Percentiles rank a stretch among this genome's conserved stretches.
Evolutionary conservation across 495 filamentous ascomycete genomes (phyloP).

Genomic region (Margaritispora aquatica): DNA sequence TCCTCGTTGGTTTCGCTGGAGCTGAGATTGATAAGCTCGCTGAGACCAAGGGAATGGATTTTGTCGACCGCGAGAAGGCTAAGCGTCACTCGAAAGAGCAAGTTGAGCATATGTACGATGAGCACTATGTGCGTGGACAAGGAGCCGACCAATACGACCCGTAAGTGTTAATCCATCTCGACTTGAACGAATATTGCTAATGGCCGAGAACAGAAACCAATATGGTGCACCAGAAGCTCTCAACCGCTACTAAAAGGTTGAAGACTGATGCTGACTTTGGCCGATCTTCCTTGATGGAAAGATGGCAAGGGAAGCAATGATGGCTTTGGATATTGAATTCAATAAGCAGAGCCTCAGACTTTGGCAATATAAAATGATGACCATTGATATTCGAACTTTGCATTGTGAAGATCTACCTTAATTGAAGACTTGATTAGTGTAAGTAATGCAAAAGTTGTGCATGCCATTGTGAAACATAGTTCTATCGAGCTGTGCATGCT

Average conservation of each 20-base stretch:
- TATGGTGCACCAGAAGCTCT: slow-evolving; percentile 1
- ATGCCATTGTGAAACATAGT: neutral
- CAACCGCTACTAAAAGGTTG: slow-evolving; percentile 8
- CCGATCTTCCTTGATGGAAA: neutral
- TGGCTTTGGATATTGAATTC: slow-evolving; percentile 3
- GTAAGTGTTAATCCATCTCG: slow-evolving; percentile 28
- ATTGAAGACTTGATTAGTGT: neutral
- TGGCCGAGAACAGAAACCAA: slow-evolving; percentile 6
- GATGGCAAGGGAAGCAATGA: slow-evolving; percentile 1
- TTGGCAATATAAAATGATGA: neutral
- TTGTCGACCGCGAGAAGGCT: slow-evolving; percentile 58
- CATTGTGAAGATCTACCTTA: neutral
- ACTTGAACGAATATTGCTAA: neutral
- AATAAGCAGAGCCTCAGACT: neutral
- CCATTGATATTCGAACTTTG: neutral
- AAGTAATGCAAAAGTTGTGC: neutral
- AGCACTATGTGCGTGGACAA: slow-evolving; percentile 42
- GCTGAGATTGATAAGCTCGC: slow-evolving; percentile 72
- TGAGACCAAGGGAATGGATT: slow-evolving; percentile 73
- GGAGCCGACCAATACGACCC: slow-evolving; percentile 41
- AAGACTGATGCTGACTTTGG: neutral
- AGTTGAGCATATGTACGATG: slow-evolving; percentile 54
- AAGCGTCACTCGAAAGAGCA: slow-evolving; percentile 61
- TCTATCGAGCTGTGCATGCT: neutral
- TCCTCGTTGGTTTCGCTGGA: slow-evolving; percentile 62